A percentile compares a stretch with the other conserved stretches of the same genome.
These are phyloP conservation scores for Trichosporon sp. DNA, from an alignment of 1,284 basidiomycete genomes.

Conservation along the genomic window DNA sequence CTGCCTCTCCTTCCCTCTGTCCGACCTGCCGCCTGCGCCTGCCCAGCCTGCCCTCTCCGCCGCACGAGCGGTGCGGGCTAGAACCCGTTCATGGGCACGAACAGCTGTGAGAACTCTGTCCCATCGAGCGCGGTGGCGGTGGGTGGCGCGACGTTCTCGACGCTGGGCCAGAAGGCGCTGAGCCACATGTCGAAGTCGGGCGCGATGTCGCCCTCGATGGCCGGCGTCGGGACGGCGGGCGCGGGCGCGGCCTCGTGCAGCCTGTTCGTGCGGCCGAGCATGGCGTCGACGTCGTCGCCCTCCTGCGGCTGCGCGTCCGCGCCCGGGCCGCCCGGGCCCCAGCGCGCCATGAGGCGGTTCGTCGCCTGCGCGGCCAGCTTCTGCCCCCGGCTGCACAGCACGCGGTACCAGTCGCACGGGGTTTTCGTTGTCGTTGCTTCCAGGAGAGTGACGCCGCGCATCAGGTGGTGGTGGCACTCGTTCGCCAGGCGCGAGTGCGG, in stretches of 20 bases:
- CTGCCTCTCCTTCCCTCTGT: neutral
- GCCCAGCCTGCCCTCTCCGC: too few relatives aligned
- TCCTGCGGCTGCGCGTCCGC: neutral
- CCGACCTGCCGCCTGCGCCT: too few relatives aligned
- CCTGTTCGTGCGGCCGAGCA: neutral
- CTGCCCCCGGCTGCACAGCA: neutral
- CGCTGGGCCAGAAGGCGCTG: neutral
- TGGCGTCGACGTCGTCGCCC: neutral
- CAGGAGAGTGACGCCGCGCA: neutral
- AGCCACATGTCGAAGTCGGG: constrained; percentile 3
- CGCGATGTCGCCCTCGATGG: neutral
- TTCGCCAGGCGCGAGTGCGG: neutral
- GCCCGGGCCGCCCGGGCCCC: neutral
- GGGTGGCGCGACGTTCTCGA: neutral
- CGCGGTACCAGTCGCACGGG: neutral
- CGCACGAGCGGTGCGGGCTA: too few relatives aligned
- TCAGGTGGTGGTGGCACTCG: constrained; percentile 3
- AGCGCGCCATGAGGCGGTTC: neutral
- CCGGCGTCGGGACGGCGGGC: neutral
- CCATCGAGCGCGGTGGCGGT: neutral
- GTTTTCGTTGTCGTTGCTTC: neutral
- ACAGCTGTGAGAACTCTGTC: neutral
- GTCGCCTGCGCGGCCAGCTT: neutral
- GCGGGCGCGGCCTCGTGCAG: neutral
- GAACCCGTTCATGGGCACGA: constrained; percentile 6